Percentiles rank a stretch among this genome's conserved stretches.
phyloP scores from a whole-genome alignment of 2,329 filamentous ascomycete species.

The Trichocomaceae sp. region DNA sequence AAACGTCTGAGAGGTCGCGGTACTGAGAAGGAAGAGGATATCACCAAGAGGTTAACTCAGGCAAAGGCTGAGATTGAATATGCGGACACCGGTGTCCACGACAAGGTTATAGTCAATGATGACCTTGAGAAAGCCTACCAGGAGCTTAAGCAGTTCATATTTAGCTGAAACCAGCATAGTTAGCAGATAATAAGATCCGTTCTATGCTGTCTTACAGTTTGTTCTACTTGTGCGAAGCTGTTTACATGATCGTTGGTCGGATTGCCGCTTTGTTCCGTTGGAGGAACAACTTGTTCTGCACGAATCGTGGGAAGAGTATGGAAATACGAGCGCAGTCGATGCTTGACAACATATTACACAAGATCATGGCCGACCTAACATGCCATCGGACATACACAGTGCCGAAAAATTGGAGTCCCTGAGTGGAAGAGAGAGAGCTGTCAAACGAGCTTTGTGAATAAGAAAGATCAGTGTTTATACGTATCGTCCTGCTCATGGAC shows the following conservation, averaged over 20 bases:
- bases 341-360: not conserved
- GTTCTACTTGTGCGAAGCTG: not conserved
- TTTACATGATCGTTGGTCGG: not conserved
- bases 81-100: slow-evolving; percentile 59
- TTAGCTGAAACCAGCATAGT: not conserved
- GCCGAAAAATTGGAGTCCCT: too few species aligned
- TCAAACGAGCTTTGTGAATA: too few species aligned
- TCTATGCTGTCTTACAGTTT: not conserved
- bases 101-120: slow-evolving; percentile 61
- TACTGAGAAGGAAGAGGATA: slow-evolving; percentile 68
- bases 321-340: not conserved
- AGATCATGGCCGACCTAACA: too few species aligned
- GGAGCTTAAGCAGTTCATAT: not conserved
- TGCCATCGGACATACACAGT: too few species aligned
- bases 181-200: not conserved
- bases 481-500: too few species aligned
- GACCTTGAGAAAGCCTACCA: slow-evolving; percentile 52
- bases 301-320: not conserved
- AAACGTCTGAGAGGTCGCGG: slow-evolving; percentile 64
- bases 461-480: too few species aligned
- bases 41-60: slow-evolving; percentile 63
- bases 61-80: slow-evolving; percentile 70
- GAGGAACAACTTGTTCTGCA: not conserved
- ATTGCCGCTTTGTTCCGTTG: not conserved
- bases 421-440: too few species aligned